Evolutionary conservation across 495 filamentous ascomycete genomes (phyloP), one percentile per base, ranked within the genome.

Genomic region (Xylaria bambusicola): DNA sequence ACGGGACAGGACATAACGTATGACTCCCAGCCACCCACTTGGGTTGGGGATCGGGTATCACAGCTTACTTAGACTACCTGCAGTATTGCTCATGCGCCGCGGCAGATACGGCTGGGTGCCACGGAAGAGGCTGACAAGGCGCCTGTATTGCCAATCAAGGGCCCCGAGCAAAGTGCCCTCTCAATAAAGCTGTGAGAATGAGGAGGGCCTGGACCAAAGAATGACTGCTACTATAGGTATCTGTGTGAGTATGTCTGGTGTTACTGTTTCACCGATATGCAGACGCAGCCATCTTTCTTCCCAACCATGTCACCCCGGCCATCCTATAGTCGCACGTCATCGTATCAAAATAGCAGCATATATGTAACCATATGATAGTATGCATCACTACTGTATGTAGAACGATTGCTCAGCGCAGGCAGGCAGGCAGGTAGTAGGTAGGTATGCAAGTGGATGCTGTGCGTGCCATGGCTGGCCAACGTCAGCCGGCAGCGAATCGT

Each of bases 61-160:
- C 36, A 38, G 36, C 36, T 38, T 38, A 20, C 50, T 52, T 52
- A 52, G 18, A 44, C 23, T 38, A 38, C 36, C 13, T 38, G 15
- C 36, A 15, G 23, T n/a, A 4, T 44, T 29, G 15, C n/a, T 20
- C n/a, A 36, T 52, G 50, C 33, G 50, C 50, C 33, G 50, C 50
- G 50, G 33, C 35, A 52, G 50, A 52, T 52, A 44, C 36, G 38
- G 52, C 29, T 12, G 7, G n/a, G 36, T 44, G 40, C 6, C 44
- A 33, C 38, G 38, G n/a, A 38, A 44, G 36, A 42, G 52, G 52
- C 52, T 54, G 52, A 44, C 52, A 0, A 26, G 52, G 52, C 52
- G 52, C 26, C 52, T 42, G 38, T 54, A 54, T 44, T 54, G 52
- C 52, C 52, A 54, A 54, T 54, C 52, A 54, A 54, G 35, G n/a